Evolutionary conservation across 768 basidiomycete species (phyloP).

Genomic region (Lyophyllum semitale): DNA sequence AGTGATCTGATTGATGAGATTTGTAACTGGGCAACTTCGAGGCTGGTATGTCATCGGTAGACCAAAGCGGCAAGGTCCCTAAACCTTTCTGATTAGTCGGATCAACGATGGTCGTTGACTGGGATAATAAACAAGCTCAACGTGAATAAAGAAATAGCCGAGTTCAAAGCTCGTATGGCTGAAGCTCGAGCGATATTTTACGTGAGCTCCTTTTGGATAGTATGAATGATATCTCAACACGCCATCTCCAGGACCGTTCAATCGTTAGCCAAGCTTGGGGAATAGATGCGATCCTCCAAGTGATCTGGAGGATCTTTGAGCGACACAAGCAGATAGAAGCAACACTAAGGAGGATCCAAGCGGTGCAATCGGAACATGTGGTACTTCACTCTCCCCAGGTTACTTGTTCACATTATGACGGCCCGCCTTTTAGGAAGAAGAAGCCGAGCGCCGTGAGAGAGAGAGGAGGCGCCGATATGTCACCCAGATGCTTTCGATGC

Average conservation of each 20-base stretch:
- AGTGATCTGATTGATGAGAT: constrained; percentile 15
- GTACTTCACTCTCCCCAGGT: neutral
- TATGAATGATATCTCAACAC: neutral
- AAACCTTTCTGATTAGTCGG: neutral
- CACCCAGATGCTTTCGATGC: neutral
- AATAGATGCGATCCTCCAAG: constrained; percentile 5
- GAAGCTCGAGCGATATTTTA: constrained; percentile 4
- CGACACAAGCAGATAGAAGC: neutral
- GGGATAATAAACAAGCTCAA: neutral
- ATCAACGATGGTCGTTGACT: constrained; percentile 1
- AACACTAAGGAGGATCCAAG: neutral
- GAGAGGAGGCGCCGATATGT: neutral
- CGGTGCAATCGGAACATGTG: neutral
- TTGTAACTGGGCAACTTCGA: constrained; percentile 7
- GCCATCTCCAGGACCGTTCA: neutral
- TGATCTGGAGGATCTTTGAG: neutral
- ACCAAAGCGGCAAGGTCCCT: too few relatives aligned
- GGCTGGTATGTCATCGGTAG: neutral
- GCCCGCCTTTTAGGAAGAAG: neutral
- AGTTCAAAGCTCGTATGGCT: constrained; percentile 6
- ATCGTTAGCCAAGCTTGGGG: constrained; percentile 4
- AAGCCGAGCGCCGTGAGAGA: neutral
- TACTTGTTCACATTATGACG: too few relatives aligned
- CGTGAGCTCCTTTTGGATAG: neutral
- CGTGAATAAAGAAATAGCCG: neutral